Conservation (phyloP, 2,329 filamentous ascomycete species). For the Aureobasidium namibiae region DNA sequence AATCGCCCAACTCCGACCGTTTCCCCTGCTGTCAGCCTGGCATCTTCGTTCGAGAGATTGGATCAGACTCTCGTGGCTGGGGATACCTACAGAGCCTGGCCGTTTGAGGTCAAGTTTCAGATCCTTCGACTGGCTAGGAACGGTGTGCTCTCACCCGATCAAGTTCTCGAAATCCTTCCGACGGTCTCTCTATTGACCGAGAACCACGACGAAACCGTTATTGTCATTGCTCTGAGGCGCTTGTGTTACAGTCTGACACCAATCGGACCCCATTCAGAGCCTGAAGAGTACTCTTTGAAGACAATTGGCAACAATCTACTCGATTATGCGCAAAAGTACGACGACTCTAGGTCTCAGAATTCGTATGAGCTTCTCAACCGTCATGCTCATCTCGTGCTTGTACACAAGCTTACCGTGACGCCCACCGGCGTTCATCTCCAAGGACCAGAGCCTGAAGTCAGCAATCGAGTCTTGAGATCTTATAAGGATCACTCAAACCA, state of each 20-base stretch:
- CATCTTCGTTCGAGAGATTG: conserved; percentile 26
- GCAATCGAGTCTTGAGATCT: conserved; percentile 63
- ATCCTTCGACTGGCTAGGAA: conserved; percentile 56
- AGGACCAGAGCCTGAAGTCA: conserved; percentile 50
- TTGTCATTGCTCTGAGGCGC: conserved; percentile 43
- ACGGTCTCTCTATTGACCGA: conserved; percentile 31
- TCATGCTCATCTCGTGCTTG: conserved; percentile 26
- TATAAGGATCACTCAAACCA: conserved; percentile 51
- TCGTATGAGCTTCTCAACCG: conserved; percentile 26
- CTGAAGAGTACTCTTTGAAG: conserved; percentile 32
- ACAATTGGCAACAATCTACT: conserved; percentile 35
- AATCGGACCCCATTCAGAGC: conserved; percentile 44
- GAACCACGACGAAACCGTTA: conserved; percentile 18
- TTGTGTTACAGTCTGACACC: conserved; percentile 47
- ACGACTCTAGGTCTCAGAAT: conserved; percentile 19
- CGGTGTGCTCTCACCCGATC: conserved; percentile 51
- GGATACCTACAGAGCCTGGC: conserved; percentile 25
- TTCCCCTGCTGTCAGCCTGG: conserved; percentile 8
- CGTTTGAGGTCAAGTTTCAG: conserved; percentile 53
- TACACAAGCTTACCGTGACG: conserved; percentile 31
- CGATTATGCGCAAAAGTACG: conserved; percentile 34
- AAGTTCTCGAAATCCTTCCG: conserved; percentile 40
- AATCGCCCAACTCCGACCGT: conserved; percentile 18
- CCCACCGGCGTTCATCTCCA: conserved; percentile 34
- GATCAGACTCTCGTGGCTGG: conserved; percentile 27